Evolutionary conservation across 164 flowering plant species (phyloP).

Genomic region (Santalum album): DNA sequence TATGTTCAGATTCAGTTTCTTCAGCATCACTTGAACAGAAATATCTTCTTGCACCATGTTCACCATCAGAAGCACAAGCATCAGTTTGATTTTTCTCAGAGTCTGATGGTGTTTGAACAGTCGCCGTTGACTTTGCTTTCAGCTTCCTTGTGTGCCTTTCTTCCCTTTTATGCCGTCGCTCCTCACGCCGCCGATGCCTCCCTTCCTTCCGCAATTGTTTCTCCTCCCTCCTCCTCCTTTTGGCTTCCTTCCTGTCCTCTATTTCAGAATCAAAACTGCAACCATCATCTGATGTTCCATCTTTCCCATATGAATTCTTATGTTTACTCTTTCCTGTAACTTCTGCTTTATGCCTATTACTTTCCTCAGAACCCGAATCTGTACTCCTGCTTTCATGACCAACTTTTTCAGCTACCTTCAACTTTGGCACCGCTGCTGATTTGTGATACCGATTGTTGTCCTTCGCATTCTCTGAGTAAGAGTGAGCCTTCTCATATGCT

Average conservation of each 20-base stretch:
- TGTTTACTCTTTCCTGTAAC: conserved; percentile 39
- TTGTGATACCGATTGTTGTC: conserved; percentile 12
- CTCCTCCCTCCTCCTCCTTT: conserved; percentile 52
- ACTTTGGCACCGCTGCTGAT: conserved; percentile 11
- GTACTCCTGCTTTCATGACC: conserved; percentile 16
- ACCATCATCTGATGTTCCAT: conserved; percentile 50
- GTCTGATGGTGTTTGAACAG: conserved; percentile 19
- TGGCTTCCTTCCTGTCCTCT: conserved; percentile 49
- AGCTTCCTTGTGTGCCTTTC: conserved; percentile 44
- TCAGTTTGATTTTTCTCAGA: conserved; percentile 22
- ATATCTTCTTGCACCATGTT: conserved; percentile 19
- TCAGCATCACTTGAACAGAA: conserved; percentile 30
- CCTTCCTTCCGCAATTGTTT: conserved; percentile 48
- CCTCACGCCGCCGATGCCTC: conserved; percentile 30
- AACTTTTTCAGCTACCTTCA: conserved; percentile 16
- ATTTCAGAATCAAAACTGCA: conserved; percentile 40
- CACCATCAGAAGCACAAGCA: conserved; percentile 40
- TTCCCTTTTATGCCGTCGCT: conserved; percentile 23
- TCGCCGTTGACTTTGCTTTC: conserved; percentile 25
- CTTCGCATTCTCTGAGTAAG: conserved; percentile 19
- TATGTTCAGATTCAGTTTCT: conserved; percentile 46
- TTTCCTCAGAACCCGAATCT: conserved; percentile 47
- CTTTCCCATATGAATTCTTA: no score
- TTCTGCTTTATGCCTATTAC: conserved; percentile 26
- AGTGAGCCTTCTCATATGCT: conserved; percentile 22